Percentiles rank a stretch among this genome's conserved stretches.
Evolutionary conservation across 2,329 filamentous ascomycete species (phyloP).

Genomic region (Aspergillus tanneri): DNA sequence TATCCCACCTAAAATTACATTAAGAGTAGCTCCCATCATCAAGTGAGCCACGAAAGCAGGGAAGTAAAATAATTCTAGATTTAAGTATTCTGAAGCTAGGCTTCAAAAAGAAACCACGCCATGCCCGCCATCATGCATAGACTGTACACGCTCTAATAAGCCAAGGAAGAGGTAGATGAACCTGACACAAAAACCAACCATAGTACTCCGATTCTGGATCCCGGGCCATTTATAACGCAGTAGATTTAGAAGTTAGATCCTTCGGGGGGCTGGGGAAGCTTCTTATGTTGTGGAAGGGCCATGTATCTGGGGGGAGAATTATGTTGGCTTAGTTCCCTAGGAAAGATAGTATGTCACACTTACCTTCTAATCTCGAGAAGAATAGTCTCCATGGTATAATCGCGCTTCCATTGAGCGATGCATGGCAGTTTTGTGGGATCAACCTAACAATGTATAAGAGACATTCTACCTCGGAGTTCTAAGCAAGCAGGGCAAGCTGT

Average conservation of each 20-base stretch:
- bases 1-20: neutral
- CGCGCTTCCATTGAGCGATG: conserved; percentile 83
- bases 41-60: neutral
- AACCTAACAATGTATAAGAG: conserved; percentile 53
- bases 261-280: conserved; percentile 89
- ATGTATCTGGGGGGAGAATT: conserved; percentile 67
- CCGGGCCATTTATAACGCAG: conserved; percentile 22
- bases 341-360: conserved; percentile 23
- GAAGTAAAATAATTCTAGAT: conserved; percentile 10
- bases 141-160: conserved; percentile 39
- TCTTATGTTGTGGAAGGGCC: conserved; percentile 89
- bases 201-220: conserved; percentile 31
- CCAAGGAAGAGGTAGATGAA: conserved; percentile 23
- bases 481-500: conserved; percentile 17
- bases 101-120: conserved; percentile 29
- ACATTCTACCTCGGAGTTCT: neutral
- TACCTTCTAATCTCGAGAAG: conserved; percentile 81
- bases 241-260: conserved; percentile 61
- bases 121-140: conserved; percentile 39
- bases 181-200: conserved; percentile 26
- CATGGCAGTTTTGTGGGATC: conserved; percentile 81
- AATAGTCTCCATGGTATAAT: conserved; percentile 93
- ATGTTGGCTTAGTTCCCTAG: conserved; percentile 28
- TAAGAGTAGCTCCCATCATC: neutral
- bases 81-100: conserved; percentile 20